Base-by-base conservation (phyloP, 169 alveolate genomes). In the Hepatocystis sp. region DNA sequence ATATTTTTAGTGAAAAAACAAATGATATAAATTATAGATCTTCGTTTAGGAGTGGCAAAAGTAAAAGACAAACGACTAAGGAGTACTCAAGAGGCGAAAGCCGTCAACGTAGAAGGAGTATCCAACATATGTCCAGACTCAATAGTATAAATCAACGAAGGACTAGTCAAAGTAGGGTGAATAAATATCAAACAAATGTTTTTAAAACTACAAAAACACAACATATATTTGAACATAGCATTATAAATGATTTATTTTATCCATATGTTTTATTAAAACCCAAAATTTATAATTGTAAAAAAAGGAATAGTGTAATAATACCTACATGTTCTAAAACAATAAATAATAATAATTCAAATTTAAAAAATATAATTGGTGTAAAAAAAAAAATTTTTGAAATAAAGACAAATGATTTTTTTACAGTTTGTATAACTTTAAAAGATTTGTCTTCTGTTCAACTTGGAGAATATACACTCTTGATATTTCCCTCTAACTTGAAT, bases 401-500 rank as follows among this genome's bases (percentile, higher is more conserved):
- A 0, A 34, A 8, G 11, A 27, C 17, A 32, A 42, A 66, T 15
- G 84, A 81, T 5, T 47, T 64, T 15, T 81, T 81, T 15, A 10
- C n/a, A 3, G 56, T 81, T n/a, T 61, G 63, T 61, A 47, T 81
- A 11, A 47, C 17, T 13, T 13, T 81, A 27, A 23, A 55, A 5
- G 63, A 60, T 19, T 27, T 63, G 4, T 64, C 67, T 4, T 27
- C 21, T 17, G 30, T 81, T 25, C 28, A 81, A 4, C 47, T 81
- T 2, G 89, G 89, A 2, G 15, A 63, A n/a, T 81, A 81, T 55
- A 81, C 84, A 21, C 49, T 81, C 10, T 49, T 81, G 28, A 13
- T 81, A 17, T 81, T 27, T 21, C 89, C 89, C 23, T 81, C 89
- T 13, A 81, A 81, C 19, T 55, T 81, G 13, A 81, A 66, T 53